Evolutionary conservation across 768 basidiomycete species (phyloP).

Genomic region (Mycena floridula): DNA sequence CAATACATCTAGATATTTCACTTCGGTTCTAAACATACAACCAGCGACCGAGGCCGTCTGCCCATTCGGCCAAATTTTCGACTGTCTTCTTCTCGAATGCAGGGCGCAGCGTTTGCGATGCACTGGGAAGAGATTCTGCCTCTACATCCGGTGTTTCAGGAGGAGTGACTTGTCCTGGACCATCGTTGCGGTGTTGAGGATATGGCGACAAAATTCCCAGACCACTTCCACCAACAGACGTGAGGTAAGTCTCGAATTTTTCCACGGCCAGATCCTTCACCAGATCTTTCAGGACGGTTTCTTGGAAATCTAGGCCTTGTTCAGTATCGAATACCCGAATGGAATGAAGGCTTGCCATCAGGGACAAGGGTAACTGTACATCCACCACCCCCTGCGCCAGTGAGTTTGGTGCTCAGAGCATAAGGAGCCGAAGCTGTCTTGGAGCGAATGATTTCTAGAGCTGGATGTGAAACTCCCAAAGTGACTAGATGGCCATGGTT

Average conservation of each 20-base stretch:
- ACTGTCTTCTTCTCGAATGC: slow-evolving; percentile 37
- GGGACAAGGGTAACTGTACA: slow-evolving; percentile 94
- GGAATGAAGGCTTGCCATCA: slow-evolving; percentile 64
- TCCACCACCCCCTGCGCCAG: slow-evolving; percentile 98
- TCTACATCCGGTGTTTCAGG: slow-evolving; percentile 38
- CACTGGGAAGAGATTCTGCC: slow-evolving; percentile 17
- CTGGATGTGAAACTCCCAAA: slow-evolving; percentile 88
- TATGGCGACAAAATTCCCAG: slow-evolving; percentile 77
- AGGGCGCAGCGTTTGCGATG: slow-evolving; percentile 27
- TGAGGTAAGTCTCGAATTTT: slow-evolving; percentile 80
- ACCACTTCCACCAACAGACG: slow-evolving; percentile 90
- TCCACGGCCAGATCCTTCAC: slow-evolving; percentile 51
- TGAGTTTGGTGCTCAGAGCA: slow-evolving; percentile 84
- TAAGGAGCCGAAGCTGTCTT: slow-evolving; percentile 61
- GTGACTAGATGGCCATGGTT: slow-evolving; percentile 83
- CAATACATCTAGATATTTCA: no score
- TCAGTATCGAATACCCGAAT: background rate
- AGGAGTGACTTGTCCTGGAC: slow-evolving; percentile 39
- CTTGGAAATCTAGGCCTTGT: slow-evolving; percentile 79
- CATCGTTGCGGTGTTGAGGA: slow-evolving; percentile 31
- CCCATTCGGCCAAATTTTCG: slow-evolving; percentile 48
- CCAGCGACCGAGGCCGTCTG: slow-evolving; percentile 49
- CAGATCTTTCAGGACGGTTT: slow-evolving; percentile 51
- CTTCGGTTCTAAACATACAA: slow-evolving; percentile 53
- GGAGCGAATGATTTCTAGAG: slow-evolving; percentile 75